Base-by-base conservation (phyloP, 169 alveolate species). In the Eimeria praecox region DNA sequence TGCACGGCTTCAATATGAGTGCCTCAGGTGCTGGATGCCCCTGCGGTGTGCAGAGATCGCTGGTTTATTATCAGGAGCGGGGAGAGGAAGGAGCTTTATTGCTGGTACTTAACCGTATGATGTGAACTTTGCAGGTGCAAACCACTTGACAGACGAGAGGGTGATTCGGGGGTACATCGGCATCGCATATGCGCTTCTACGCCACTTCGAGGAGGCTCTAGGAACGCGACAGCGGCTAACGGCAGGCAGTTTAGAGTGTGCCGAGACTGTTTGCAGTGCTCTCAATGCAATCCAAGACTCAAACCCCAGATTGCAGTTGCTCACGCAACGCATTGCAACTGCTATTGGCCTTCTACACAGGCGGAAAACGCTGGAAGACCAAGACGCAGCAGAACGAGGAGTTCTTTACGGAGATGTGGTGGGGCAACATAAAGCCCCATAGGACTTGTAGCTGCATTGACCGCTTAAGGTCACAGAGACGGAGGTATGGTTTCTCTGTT, bases 151-250 rank as follows among this genome's bases (percentile, higher is more conserved):
- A 16, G 92, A 56, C 56, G 78, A 33, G 42, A 22, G 80, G 9
- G 38, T 85, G 54, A 80, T 85, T 18, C 24, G 80, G 56, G 92
- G 92, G 20, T 85, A 56, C 24, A 85, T 85, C 56, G 92, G 69
- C 78, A 85, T 85, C 46, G 92, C 92, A 16, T 59, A 56, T 59
- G 92, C 92, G 35, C 54, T 85, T 33, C 92, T 85, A 22, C 92
- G 92, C 52, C 92, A 85, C 38, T 85, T 85, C 44, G 92, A 85
- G 38, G 92, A 85, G 78, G 92, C 92, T 20, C 75, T 85, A 22
- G 92, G 59, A 80, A 38, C 92, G 59, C 64, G 44, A 59, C 92
- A 85, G 92, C 78, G 92, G n/a, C 54, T 85, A 27, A 85, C 92
- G 30, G 59, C 59, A 16, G 92, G 92, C 40, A 85, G 92, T 80